Evolutionary conservation across 768 basidiomycete species (phyloP).

Genomic region (Russula ochroleuca): DNA sequence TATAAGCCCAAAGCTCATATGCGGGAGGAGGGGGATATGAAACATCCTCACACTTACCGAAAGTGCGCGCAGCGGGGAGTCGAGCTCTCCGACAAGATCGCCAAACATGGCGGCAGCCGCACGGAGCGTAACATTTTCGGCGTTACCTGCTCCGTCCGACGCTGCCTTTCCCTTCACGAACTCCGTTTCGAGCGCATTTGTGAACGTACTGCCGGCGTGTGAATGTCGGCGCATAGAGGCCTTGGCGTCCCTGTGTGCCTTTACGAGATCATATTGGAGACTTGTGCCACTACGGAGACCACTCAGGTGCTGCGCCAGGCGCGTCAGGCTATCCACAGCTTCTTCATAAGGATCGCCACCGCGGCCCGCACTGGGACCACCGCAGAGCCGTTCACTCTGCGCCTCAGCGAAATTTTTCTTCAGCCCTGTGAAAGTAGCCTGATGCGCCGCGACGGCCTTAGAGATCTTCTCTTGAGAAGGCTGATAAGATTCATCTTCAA

Average conservation of each 20-base stretch:
- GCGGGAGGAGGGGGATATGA: neutral
- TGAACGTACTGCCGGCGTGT: neutral
- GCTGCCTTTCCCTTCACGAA: constrained; percentile 29
- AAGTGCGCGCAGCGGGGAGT: constrained; percentile 68
- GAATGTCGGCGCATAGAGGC: constrained; percentile 34
- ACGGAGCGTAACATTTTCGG: constrained; percentile 43
- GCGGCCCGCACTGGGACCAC: constrained; percentile 30
- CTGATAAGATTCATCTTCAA: constrained; percentile 61
- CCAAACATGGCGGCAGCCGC: constrained; percentile 74
- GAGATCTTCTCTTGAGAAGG: constrained; percentile 62
- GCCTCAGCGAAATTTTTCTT: constrained; percentile 86
- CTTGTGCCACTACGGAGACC: constrained; percentile 81
- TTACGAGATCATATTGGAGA: constrained; percentile 77
- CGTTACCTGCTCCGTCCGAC: neutral
- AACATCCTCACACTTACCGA: constrained; percentile 46
- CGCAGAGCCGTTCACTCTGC: constrained; percentile 69
- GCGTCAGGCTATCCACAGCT: constrained; percentile 78
- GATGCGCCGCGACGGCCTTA: constrained; percentile 78
- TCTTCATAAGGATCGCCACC: constrained; percentile 70
- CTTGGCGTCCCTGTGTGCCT: constrained; percentile 49
- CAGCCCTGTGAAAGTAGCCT: constrained; percentile 83
- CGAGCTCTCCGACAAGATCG: constrained; percentile 73
- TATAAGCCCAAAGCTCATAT: neutral
- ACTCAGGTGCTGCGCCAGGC: constrained; percentile 90
- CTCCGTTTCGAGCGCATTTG: constrained; percentile 5